Percentiles rank a stretch among this genome's conserved stretches.
Conservation (phyloP, 192 early-diverging fungal species). For the Mortierella hygrophila region DNA sequence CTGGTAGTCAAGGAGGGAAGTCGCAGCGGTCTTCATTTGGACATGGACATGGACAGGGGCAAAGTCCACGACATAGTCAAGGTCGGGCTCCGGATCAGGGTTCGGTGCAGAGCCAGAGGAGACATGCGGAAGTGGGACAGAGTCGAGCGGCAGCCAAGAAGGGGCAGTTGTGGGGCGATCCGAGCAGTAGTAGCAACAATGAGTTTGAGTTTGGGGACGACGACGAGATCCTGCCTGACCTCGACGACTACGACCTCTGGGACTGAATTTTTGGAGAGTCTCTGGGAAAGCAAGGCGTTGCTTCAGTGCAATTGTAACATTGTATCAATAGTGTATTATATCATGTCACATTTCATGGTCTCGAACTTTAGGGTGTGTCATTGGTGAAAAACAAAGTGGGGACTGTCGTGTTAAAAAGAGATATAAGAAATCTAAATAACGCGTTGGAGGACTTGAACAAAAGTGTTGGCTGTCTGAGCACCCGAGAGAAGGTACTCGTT, state of each 20-base stretch:
- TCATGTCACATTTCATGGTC: too few relatives aligned
- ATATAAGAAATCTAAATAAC: neutral
- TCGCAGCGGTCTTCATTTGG: neutral
- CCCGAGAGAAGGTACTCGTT: constrained; percentile 32
- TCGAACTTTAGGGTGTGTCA: too few relatives aligned
- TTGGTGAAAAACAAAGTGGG: too few relatives aligned
- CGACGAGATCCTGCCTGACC: neutral
- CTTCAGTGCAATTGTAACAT: neutral
- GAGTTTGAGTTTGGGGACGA: constrained; percentile 23
- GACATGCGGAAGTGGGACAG: neutral
- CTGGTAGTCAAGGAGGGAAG: neutral
- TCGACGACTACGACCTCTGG: constrained; percentile 9
- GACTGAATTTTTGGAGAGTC: neutral
- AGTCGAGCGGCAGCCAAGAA: neutral
- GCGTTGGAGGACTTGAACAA: constrained; percentile 35
- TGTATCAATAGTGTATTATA: too few relatives aligned
- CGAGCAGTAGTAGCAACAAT: neutral
- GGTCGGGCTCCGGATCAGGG: neutral
- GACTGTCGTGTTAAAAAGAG: neutral
- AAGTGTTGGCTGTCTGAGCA: constrained; percentile 16
- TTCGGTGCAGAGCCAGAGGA: neutral
- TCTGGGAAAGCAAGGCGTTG: neutral
- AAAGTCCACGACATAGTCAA: neutral
- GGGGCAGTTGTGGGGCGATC: constrained; percentile 1
- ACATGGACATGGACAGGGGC: neutral